Conservation (phyloP, 768 basidiomycete species). For the Mycena latifolia region DNA sequence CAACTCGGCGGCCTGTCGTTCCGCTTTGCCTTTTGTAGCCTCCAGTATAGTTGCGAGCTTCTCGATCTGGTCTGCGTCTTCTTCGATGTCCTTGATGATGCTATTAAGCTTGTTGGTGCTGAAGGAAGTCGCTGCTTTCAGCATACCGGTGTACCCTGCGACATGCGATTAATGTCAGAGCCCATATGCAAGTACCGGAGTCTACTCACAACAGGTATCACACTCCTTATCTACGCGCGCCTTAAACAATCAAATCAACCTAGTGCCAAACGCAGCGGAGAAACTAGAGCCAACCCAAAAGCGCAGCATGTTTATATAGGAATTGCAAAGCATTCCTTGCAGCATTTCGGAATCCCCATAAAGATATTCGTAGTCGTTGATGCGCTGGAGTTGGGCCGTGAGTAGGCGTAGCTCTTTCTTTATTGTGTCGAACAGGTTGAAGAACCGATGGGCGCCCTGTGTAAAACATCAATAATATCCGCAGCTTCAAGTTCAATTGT, state of each 20-base stretch:
- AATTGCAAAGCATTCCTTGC: constrained; percentile 30
- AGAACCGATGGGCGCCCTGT: constrained; percentile 34
- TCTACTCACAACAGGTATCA: constrained; percentile 4
- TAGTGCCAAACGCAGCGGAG: too few relatives aligned
- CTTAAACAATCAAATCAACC: too few relatives aligned
- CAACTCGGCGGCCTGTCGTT: constrained; percentile 26
- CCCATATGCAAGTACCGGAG: background rate
- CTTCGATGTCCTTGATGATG: constrained; percentile 30
- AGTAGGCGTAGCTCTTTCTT: constrained; percentile 33
- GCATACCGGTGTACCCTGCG: constrained; percentile 15
- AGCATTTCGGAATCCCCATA: constrained; percentile 34
- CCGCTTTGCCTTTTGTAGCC: constrained; percentile 21
- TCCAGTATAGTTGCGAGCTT: constrained; percentile 30
- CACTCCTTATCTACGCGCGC: constrained; percentile 41
- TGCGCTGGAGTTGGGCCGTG: constrained; percentile 26
- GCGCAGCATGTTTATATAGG: constrained; percentile 39
- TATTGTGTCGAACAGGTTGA: constrained; percentile 39
- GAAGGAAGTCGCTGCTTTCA: constrained; percentile 18
- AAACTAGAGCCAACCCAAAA: too few relatives aligned
- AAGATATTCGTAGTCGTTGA: constrained; percentile 32
- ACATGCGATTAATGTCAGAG: background rate
- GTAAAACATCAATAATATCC: background rate
- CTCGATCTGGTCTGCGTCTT: constrained; percentile 22
- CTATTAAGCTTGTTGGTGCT: constrained; percentile 28
- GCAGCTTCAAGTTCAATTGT: too few relatives aligned